Percentiles rank a stretch among this genome's conserved stretches.
Conservation (phyloP, 257 asterid species). For the Solanum arcanum region DNA sequence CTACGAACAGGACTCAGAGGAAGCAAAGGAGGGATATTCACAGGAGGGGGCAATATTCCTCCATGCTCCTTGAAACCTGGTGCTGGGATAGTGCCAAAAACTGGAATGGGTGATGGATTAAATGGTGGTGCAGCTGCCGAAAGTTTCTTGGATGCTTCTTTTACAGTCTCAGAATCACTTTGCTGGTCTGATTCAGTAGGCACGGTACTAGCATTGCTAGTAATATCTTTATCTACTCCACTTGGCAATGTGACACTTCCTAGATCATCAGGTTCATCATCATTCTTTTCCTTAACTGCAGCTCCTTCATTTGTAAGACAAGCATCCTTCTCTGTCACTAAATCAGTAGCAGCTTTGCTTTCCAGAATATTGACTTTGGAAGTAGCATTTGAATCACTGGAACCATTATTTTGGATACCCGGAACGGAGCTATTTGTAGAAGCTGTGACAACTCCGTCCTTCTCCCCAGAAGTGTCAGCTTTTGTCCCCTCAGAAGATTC, state of each 20-base stretch:
- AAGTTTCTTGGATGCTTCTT: constrained; percentile 56
- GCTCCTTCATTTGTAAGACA: constrained; percentile 12
- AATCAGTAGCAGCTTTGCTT: background rate
- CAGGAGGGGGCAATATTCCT: constrained; percentile 67
- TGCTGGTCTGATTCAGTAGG: constrained; percentile 36
- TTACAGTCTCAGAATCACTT: constrained; percentile 37
- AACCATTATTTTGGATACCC: constrained; percentile 14
- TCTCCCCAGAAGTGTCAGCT: constrained; percentile 18
- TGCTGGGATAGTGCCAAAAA: constrained; percentile 45
- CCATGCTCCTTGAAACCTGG: constrained; percentile 54
- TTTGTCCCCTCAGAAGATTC: constrained; percentile 11
- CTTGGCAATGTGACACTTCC: constrained; percentile 7
- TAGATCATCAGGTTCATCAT: constrained; percentile 3
- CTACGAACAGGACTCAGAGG: constrained; percentile 55
- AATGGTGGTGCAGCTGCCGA: constrained; percentile 86
- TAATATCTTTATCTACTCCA: constrained; percentile 17
- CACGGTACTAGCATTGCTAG: constrained; percentile 9
- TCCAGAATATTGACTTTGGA: constrained; percentile 10
- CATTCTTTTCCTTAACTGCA: constrained; percentile 4
- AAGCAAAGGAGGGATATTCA: constrained; percentile 43
- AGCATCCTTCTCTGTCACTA: constrained; percentile 18
- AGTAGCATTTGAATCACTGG: constrained; percentile 8
- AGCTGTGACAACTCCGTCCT: background rate
- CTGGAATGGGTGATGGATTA: constrained; percentile 49
- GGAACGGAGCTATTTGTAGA: constrained; percentile 1